phyloP scores from a whole-genome alignment of 306 rosid genomes.

The Sindora glabra region DNA sequence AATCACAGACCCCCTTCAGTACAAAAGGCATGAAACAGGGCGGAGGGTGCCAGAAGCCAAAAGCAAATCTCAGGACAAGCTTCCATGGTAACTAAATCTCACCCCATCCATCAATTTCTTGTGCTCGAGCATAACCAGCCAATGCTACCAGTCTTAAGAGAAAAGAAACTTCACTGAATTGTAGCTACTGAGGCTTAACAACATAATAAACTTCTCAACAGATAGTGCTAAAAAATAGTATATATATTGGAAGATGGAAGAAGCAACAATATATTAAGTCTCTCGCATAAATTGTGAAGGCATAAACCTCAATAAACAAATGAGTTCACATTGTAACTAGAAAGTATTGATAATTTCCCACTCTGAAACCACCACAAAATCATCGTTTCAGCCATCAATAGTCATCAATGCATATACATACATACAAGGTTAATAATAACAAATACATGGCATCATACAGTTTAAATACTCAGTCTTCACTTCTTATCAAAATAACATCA shows the following conservation, averaged over 20 bases:
- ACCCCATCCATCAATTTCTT: conserved; percentile 5
- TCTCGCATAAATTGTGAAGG: background rate
- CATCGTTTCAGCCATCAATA: conserved; percentile 6
- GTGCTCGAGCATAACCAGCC: conserved; percentile 8
- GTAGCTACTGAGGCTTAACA: background rate
- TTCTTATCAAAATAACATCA: background rate
- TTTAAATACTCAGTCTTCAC: background rate
- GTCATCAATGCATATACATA: no score
- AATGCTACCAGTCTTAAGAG: conserved; percentile 9
- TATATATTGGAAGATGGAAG: background rate
- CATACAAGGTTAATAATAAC: background rate
- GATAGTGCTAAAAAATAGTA: background rate
- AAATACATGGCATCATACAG: background rate
- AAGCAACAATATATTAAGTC: no score
- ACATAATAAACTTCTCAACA: background rate
- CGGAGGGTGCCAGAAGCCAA: conserved; percentile 23
- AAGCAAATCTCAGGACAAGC: conserved; percentile 16
- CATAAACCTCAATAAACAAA: background rate
- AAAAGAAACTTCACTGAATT: background rate
- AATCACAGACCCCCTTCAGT: conserved; percentile 17
- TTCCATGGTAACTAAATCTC: conserved; percentile 14
- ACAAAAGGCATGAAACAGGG: background rate
- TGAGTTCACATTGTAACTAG: background rate
- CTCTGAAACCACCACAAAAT: background rate
- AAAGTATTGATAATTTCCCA: background rate